Conservation (phyloP, 331 rosid genomes). For the Erythrophleum ivorense region DNA sequence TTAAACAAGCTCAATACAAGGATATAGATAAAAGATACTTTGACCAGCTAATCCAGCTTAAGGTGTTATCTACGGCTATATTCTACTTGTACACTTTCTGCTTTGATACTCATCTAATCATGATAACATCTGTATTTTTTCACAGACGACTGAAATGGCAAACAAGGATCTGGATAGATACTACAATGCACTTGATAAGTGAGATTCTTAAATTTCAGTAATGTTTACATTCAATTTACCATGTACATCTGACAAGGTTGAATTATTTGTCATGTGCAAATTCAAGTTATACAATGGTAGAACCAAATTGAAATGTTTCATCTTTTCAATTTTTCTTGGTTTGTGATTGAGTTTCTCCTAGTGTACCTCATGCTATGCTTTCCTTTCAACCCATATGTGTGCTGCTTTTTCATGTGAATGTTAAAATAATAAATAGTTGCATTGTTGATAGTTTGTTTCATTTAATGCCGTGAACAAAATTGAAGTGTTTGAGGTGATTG, state of each 20-base stretch:
- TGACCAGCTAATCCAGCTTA: constrained; percentile 94
- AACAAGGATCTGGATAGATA: constrained; percentile 99
- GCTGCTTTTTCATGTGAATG: not conserved
- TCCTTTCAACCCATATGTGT: not conserved
- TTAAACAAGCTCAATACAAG: constrained; percentile 86
- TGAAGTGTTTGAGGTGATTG: not conserved
- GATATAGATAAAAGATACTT: constrained; percentile 90
- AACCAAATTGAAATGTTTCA: constrained; percentile 18
- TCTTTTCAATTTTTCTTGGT: not conserved
- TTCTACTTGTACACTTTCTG: constrained; percentile 10
- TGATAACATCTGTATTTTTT: constrained; percentile 40
- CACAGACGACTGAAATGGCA: constrained; percentile 97
- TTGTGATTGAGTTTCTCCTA: not conserved
- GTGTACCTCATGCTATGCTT: not conserved
- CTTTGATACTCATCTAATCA: constrained; percentile 15
- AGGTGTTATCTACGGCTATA: constrained; percentile 53
- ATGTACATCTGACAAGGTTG: constrained; percentile 6
- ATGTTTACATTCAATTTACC: not conserved
- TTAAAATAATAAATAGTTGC: not conserved
- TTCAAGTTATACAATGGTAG: constrained; percentile 33
- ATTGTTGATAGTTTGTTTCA: not conserved
- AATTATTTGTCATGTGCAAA: constrained; percentile 22
- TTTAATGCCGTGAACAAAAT: not conserved
- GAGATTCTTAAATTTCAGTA: constrained; percentile 49
- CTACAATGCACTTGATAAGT: constrained; percentile 96